Evolutionary conservation across 176 grass and related monocot genomes (phyloP).

Genomic region (Juncus effusus): DNA sequence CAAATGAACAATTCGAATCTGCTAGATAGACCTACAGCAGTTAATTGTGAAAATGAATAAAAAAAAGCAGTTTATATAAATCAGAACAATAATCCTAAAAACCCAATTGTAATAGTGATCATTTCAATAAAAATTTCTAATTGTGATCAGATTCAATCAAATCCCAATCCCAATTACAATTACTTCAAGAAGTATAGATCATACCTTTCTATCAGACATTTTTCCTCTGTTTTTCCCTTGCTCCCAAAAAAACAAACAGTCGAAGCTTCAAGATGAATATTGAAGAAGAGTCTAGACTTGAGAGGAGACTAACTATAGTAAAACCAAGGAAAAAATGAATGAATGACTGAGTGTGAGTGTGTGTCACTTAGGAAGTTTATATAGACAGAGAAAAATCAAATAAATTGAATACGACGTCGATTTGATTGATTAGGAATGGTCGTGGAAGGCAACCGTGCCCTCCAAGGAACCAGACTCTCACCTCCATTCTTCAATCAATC

Average conservation of each 20-base stretch:
- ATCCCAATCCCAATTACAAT: background rate
- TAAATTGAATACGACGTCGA: no score
- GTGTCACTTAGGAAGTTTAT: background rate
- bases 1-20: slow-evolving; percentile 1
- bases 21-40: background rate
- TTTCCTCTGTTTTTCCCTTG: background rate
- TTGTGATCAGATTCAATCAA: background rate
- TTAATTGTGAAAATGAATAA: background rate
- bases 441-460: no score
- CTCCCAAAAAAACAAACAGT: background rate
- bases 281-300: slow-evolving; percentile 1
- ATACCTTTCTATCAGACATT: slow-evolving; percentile 27
- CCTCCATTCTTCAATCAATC: no score
- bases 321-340: background rate
- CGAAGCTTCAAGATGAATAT: background rate
- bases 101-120: background rate
- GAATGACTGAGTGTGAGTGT: background rate
- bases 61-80: background rate
- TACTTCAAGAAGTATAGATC: background rate
- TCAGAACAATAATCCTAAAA: slow-evolving; percentile 1
- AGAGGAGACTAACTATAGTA: background rate
- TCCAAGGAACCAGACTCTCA: no score
- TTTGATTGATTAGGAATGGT: no score
- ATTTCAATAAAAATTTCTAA: slow-evolving; percentile 3
- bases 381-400: no score